A percentile compares a stretch with the other conserved stretches of the same genome.
Conservation (phyloP, 1,284 basidiomycete species). For the Pseudozyma pruni region DNA sequence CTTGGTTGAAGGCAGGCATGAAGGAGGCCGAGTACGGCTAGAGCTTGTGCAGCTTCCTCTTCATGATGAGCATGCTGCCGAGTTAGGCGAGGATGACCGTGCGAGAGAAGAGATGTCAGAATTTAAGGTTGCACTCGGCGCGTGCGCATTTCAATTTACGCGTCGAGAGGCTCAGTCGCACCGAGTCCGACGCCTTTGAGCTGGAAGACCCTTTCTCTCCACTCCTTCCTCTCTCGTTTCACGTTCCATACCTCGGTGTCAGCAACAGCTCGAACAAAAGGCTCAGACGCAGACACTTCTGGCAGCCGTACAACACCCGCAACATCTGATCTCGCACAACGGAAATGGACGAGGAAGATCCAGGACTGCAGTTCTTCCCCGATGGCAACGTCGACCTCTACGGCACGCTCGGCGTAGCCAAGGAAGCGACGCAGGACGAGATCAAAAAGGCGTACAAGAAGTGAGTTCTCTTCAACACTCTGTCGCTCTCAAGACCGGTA, state of each 20-base stretch:
- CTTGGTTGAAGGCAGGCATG: no score
- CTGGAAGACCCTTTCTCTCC: background rate
- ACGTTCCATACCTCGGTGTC: background rate
- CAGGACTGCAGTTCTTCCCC: slow-evolving; percentile 62
- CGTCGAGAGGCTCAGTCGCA: slow-evolving; percentile 12
- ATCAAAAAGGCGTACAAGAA: slow-evolving; percentile 65
- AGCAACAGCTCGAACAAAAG: background rate
- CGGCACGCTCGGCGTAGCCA: slow-evolving; percentile 55
- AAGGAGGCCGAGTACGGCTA: no score
- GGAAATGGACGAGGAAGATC: slow-evolving; percentile 59
- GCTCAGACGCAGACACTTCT: background rate
- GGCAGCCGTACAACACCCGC: no score
- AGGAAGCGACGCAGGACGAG: slow-evolving; percentile 49
- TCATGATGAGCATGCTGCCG: no score
- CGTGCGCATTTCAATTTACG: slow-evolving; percentile 35
- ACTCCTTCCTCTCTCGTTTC: background rate
- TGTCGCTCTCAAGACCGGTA: background rate
- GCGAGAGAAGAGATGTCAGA: slow-evolving; percentile 7
- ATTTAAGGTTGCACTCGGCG: background rate
- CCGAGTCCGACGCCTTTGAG: slow-evolving; percentile 14
- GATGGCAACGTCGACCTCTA: slow-evolving; percentile 65
- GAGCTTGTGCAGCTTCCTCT: no score
- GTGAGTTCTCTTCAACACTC: slow-evolving; percentile 32
- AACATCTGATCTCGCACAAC: no score
- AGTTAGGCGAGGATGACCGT: slow-evolving; percentile 7